These are phyloP conservation scores for Leonotis leonurus DNA, from an alignment of 257 asterid genomes.

Conservation along the genomic window DNA sequence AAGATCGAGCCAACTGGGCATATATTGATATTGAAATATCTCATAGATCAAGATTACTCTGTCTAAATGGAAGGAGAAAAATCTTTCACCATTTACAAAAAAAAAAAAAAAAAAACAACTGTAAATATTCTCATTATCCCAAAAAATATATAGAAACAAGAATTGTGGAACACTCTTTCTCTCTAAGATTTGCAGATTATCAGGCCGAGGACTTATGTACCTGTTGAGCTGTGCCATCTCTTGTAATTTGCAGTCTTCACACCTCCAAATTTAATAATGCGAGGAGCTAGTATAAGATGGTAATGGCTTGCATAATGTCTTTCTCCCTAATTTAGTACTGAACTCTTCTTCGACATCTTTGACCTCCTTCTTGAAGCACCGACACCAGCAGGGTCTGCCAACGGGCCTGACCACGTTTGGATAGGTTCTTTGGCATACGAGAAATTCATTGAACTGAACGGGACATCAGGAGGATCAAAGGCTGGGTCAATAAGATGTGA, in stretches of 20 bases:
- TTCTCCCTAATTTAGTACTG: slow-evolving; percentile 16
- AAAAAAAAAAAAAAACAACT: not conserved
- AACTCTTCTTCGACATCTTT: slow-evolving; percentile 21
- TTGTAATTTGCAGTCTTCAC: not conserved
- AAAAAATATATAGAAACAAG: slow-evolving; percentile 18
- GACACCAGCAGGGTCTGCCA: slow-evolving; percentile 32
- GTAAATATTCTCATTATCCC: slow-evolving; percentile 14
- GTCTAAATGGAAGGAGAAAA: not conserved
- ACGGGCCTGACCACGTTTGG: slow-evolving; percentile 30
- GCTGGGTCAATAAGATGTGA: slow-evolving; percentile 39
- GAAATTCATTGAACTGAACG: slow-evolving; percentile 59
- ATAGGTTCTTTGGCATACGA: slow-evolving; percentile 53
- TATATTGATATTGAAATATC: not conserved
- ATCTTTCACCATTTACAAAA: slow-evolving; percentile 17
- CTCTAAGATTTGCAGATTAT: not conserved
- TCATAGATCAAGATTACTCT: slow-evolving; percentile 6
- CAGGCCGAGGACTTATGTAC: too few relatives aligned
- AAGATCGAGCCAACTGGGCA: slow-evolving; percentile 3
- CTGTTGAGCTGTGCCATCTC: not conserved
- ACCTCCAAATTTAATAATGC: not conserved
- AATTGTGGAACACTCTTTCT: slow-evolving; percentile 4
- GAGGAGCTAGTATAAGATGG: not conserved
- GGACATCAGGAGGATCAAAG: slow-evolving; percentile 50
- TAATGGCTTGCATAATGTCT: not conserved
- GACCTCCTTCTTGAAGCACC: slow-evolving; percentile 19